Evolutionary conservation across 1,284 basidiomycete species (phyloP).

Genomic region (Ustanciosporium gigantosporum): DNA sequence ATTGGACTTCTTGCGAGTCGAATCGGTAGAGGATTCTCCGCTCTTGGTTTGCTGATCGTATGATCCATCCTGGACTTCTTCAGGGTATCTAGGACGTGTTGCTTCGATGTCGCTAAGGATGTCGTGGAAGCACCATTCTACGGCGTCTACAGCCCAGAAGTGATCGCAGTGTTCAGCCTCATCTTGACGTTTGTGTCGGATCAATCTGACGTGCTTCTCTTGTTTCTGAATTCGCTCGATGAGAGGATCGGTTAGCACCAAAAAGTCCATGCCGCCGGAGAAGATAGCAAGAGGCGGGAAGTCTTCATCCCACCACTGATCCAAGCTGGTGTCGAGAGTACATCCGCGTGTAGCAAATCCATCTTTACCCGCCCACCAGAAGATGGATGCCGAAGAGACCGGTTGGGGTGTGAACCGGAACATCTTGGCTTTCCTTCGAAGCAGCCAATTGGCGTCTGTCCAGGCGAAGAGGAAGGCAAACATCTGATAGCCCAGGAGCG

Average conservation of each 20-base stretch:
- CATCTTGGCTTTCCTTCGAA: conserved; percentile 67
- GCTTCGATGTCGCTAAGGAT: conserved; percentile 55
- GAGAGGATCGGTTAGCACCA: conserved; percentile 55
- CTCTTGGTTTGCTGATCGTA: no score
- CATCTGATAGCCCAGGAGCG: conserved; percentile 65
- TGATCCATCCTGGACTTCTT: no score
- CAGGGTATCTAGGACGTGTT: conserved; percentile 32
- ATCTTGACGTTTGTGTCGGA: conserved; percentile 66
- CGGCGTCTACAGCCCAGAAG: conserved; percentile 68
- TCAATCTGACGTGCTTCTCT: conserved; percentile 64
- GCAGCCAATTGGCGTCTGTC: conserved; percentile 70
- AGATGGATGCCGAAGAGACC: conserved; percentile 66
- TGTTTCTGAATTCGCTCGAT: conserved; percentile 45
- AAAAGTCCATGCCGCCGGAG: conserved; percentile 62
- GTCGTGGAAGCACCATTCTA: conserved; percentile 66
- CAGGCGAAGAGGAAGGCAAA: conserved; percentile 69
- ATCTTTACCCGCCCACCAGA: conserved; percentile 69
- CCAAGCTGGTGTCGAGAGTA: conserved; percentile 65
- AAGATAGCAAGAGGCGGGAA: conserved; percentile 69
- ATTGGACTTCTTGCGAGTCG: no score
- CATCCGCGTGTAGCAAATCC: conserved; percentile 69
- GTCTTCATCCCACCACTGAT: conserved; percentile 67
- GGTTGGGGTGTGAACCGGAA: conserved; percentile 71
- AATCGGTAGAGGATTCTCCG: no score
- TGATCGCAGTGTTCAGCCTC: conserved; percentile 64